Conservation (phyloP, 2,329 filamentous ascomycete species). For the Monilinia aucupariae region DNA sequence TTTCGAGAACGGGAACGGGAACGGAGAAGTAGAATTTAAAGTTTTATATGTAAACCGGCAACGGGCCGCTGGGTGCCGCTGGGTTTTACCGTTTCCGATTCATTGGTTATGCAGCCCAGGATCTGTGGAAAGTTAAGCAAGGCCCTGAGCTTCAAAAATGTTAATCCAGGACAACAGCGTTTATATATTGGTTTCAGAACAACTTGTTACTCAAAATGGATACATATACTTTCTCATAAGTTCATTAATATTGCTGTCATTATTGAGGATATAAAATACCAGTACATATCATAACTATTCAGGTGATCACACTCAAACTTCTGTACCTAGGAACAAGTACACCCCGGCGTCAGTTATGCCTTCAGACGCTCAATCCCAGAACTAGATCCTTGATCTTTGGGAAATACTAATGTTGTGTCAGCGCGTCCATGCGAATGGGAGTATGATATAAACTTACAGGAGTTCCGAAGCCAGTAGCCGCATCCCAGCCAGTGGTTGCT, state of each 20-base stretch:
- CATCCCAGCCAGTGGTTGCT: conserved; percentile 35
- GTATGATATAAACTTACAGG: conserved; percentile 21
- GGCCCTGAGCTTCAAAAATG: too few relatives aligned
- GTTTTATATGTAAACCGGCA: too few relatives aligned
- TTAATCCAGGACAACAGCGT: too few relatives aligned
- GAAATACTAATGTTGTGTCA: neutral
- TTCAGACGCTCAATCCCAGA: neutral
- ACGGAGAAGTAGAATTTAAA: too few relatives aligned
- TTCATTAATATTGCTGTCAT: neutral
- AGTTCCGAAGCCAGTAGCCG: conserved; percentile 38
- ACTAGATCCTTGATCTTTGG: conserved; percentile 1
- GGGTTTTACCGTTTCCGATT: too few relatives aligned
- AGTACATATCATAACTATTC: neutral
- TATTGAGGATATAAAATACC: neutral
- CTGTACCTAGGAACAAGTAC: neutral
- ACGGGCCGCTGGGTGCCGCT: too few relatives aligned
- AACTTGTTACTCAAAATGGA: too few relatives aligned
- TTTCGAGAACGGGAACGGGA: too few relatives aligned
- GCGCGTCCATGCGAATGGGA: neutral
- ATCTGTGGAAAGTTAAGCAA: too few relatives aligned
- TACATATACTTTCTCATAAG: too few relatives aligned
- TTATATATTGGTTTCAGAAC: too few relatives aligned
- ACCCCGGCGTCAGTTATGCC: neutral
- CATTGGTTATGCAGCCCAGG: too few relatives aligned
- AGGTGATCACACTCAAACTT: neutral